Evolutionary conservation across 139 green algal species (phyloP).

Genomic region (Auxenochlorella pyrenoidosa): DNA sequence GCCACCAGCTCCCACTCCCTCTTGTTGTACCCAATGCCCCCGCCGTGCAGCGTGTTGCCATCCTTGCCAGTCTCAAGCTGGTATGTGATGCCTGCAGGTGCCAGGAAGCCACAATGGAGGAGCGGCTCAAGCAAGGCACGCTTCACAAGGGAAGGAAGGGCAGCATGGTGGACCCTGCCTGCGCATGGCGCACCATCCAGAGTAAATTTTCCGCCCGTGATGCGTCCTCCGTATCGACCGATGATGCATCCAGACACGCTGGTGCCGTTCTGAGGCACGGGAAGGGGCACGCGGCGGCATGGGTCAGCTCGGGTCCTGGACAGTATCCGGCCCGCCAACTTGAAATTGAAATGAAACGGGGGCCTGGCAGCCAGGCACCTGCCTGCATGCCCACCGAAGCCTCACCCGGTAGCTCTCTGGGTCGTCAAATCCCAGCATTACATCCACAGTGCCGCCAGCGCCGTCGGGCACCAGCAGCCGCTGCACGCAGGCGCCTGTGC

Average conservation of each 20-base stretch:
- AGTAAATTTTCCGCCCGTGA: not conserved
- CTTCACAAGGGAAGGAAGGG: not conserved
- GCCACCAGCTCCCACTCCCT: not conserved
- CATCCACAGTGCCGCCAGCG: not conserved
- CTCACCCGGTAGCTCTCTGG: not conserved
- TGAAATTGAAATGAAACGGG: not conserved
- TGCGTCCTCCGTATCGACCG: not conserved
- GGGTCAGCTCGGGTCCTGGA: not conserved
- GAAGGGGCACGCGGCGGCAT: not conserved
- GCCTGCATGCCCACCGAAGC: not conserved
- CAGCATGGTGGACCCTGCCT: not conserved
- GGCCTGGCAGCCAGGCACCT: not conserved
- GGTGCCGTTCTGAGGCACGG: constrained; percentile 8
- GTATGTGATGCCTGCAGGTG: not conserved
- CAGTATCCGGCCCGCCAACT: not conserved
- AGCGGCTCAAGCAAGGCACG: not conserved
- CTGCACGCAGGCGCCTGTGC: not conserved
- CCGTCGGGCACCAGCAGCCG: not conserved
- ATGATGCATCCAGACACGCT: constrained; percentile 12
- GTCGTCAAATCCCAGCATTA: constrained; percentile 8
- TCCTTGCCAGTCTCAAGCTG: not conserved
- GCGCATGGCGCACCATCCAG: not conserved
- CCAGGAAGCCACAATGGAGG: not conserved
- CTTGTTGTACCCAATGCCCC: not conserved
- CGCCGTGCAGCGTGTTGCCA: not conserved